Evolutionary conservation across 352 stramenopile species (phyloP), one percentile per base, ranked within the genome.

Genomic region (Phytophthora litchii): DNA sequence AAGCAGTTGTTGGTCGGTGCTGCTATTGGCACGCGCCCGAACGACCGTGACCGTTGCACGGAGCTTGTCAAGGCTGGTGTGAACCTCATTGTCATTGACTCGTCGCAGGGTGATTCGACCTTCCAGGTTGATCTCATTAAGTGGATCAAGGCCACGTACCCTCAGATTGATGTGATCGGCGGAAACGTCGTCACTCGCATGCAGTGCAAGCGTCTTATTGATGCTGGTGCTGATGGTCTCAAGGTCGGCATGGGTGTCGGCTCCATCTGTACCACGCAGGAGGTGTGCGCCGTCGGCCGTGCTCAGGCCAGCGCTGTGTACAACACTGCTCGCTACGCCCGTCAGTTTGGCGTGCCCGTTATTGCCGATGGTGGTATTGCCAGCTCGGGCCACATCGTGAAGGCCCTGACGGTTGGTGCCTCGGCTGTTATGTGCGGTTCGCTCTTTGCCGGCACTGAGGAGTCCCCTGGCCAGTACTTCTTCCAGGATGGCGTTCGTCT

Each of bases 191-290:
- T 99, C 23, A 99, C 97, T 32, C 91, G 94, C 44, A 88, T 88
- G 25, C 98, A 99, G 85, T 98, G 95, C 60, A 92, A 98, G 70
- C 96, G 98, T 74, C 88, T 99, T 16, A 99, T 99, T 56, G 84
- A 99, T 42, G 97, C 97, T 25, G 98, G 98, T 38, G 97, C 96
- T 12, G 97, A 99, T 64, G 98, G 97, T n/a, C 85, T 99, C 42
- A 97, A 98, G 61, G 97, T 99, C 38, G 98, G 98, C 58, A 99
- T 99, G 98, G 98, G 98, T 60, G 97, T 99, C 32, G 98, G 98
- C 57, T 99, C 95, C 51, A 99, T 99, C 73, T 99, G 97, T 81
- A 99, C 98, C 32, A 99, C 98, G 20, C 98, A 99, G 82, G 98
- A 99, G 78, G 96, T 99, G 35, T 98, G 96, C 69, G 98, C 98